Conservation (phyloP, 148 eudicot species). For the Vaccinium corymbosum region DNA sequence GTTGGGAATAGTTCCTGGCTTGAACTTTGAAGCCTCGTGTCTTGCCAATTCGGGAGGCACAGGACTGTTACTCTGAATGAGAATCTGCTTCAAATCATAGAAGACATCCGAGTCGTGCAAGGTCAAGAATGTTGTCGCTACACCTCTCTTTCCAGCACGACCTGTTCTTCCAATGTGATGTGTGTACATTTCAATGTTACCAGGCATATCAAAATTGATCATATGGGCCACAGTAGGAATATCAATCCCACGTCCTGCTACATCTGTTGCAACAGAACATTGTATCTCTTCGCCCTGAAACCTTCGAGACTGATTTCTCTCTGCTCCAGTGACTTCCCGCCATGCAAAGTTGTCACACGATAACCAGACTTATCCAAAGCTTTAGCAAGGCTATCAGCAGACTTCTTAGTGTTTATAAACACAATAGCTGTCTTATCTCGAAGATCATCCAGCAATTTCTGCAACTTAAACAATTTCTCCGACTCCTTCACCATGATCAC, state of each 20-base stretch:
- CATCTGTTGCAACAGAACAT: constrained; percentile 45
- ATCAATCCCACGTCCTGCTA: constrained; percentile 45
- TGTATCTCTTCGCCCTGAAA: constrained; percentile 46
- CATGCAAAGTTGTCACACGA: constrained; percentile 65
- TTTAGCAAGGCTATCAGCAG: constrained; percentile 35
- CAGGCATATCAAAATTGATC: constrained; percentile 55
- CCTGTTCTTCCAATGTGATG: constrained; percentile 50
- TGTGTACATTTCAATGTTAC: constrained; percentile 60
- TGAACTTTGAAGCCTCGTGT: constrained; percentile 60
- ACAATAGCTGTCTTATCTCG: constrained; percentile 46
- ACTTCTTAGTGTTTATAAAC: constrained; percentile 38
- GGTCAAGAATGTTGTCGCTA: constrained; percentile 79
- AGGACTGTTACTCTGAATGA: constrained; percentile 65
- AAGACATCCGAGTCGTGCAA: constrained; percentile 67
- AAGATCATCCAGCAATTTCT: constrained; percentile 60
- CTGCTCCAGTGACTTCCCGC: constrained; percentile 46
- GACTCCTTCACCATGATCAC: constrained; percentile 79
- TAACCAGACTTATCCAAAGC: constrained; percentile 39
- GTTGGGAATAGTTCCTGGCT: constrained; percentile 35
- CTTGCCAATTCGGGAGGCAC: constrained; percentile 85
- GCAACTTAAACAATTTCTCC: constrained; percentile 56
- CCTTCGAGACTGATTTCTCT: constrained; percentile 45
- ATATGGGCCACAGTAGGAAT: constrained; percentile 48
- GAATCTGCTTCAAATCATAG: constrained; percentile 79
- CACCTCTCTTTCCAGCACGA: constrained; percentile 52